A percentile compares a stretch with the other conserved stretches of the same genome.
phyloP scores from a whole-genome alignment of 768 basidiomycete species.

The Pulveroboletus ravenelii region DNA sequence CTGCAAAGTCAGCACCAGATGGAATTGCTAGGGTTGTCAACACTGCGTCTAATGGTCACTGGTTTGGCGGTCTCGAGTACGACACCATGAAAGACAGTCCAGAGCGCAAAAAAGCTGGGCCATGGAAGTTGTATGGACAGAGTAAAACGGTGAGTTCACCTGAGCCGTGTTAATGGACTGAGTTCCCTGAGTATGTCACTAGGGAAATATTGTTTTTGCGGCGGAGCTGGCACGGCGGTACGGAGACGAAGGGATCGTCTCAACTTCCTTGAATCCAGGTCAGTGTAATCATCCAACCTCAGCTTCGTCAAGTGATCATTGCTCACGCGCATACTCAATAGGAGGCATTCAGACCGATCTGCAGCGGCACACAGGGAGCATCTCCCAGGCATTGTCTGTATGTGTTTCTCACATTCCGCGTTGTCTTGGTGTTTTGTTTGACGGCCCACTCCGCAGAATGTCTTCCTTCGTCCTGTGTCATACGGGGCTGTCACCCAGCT shows the following conservation, averaged over 20 bases:
- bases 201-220: constrained; percentile 44
- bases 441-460: constrained; percentile 1
- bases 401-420: neutral
- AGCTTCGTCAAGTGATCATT: neutral
- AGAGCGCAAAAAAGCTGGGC: constrained; percentile 4
- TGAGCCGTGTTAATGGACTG: neutral
- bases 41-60: constrained; percentile 27
- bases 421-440: neutral
- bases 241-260: constrained; percentile 41
- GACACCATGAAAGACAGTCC: constrained; percentile 29
- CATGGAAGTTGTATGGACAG: constrained; percentile 18
- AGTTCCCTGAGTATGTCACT: neutral
- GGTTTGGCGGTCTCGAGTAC: constrained; percentile 17
- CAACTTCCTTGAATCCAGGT: constrained; percentile 42
- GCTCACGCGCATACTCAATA: neutral
- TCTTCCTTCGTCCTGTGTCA: constrained; percentile 27
- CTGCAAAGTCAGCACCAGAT: constrained; percentile 29
- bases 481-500: constrained; percentile 47
- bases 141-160: constrained; percentile 29
- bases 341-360: constrained; percentile 22
- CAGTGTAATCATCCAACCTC: neutral
- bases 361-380: constrained; percentile 8
- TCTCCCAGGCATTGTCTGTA: constrained; percentile 2
- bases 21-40: constrained; percentile 35
- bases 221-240: constrained; percentile 41